Conservation (phyloP, 805 yeast genomes). For the Saccharomycopsis malanga region DNA sequence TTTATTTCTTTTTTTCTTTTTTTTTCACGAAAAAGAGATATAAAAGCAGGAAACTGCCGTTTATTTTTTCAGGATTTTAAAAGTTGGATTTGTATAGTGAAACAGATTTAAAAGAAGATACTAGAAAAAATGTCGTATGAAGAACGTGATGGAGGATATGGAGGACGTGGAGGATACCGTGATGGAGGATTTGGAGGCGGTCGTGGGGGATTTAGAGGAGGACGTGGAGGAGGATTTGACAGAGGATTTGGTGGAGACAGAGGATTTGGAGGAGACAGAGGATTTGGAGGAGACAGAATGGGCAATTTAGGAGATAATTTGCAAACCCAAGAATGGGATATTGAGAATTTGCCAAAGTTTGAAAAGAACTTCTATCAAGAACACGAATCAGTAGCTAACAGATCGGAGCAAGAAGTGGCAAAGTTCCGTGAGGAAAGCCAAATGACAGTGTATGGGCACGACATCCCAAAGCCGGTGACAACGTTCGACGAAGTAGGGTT, state of each 20-base stretch:
- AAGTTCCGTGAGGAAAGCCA: constrained; percentile 76
- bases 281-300: constrained; percentile 36
- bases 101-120: too few relatives aligned
- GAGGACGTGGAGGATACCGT: constrained; percentile 23
- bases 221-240: constrained; percentile 31
- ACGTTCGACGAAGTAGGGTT: constrained; percentile 95
- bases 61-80: too few relatives aligned
- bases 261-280: constrained; percentile 33
- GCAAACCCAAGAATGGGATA: constrained; percentile 75
- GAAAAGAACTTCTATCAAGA: constrained; percentile 94
- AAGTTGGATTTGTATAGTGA: too few relatives aligned
- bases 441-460: constrained; percentile 77
- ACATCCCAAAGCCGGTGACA: constrained; percentile 92
- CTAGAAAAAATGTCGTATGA: too few relatives aligned
- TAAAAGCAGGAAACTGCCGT: too few relatives aligned
- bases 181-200: constrained; percentile 34
- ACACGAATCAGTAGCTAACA: constrained; percentile 66
- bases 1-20: too few relatives aligned
- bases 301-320: constrained; percentile 45
- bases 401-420: constrained; percentile 66
- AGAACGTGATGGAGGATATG: constrained; percentile 22
- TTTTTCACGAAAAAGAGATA: too few relatives aligned
- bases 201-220: constrained; percentile 31
- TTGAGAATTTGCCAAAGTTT: constrained; percentile 71
- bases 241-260: constrained; percentile 32